phyloP scores from a whole-genome alignment of 352 stramenopile species.

The Phytophthora chlamydospora region DNA sequence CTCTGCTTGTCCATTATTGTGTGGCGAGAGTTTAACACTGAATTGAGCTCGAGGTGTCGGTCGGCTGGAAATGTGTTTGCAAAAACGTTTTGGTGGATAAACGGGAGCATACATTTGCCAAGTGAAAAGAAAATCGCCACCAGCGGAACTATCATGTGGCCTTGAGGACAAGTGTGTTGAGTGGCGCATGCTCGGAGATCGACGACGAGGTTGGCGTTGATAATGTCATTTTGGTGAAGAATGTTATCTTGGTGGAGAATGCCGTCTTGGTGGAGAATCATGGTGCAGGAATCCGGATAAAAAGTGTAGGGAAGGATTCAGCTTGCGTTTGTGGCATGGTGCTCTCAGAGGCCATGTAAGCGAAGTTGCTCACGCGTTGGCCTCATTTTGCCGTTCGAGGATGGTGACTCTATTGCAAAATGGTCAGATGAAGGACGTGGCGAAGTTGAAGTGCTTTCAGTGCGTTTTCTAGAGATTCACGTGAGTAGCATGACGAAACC shows the following conservation, averaged over 20 bases:
- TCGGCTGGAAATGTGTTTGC: constrained; percentile 30
- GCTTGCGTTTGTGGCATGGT: constrained; percentile 12
- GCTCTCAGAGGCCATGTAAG: neutral
- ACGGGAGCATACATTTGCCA: constrained; percentile 18
- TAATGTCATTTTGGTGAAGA: too few relatives aligned
- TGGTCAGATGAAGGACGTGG: constrained; percentile 18
- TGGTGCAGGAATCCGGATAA: neutral
- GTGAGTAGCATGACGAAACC: constrained; percentile 5
- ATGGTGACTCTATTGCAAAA: constrained; percentile 2
- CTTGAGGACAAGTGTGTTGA: neutral
- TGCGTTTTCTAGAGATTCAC: constrained; percentile 8
- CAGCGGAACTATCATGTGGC: constrained; percentile 26
- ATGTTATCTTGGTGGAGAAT: too few relatives aligned
- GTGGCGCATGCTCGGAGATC: too few relatives aligned
- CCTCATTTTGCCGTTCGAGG: constrained; percentile 13
- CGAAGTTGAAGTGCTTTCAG: constrained; percentile 8
- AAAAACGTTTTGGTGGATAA: constrained; percentile 27
- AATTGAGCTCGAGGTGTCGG: constrained; percentile 4
- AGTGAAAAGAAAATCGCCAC: constrained; percentile 8
- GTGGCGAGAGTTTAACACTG: constrained; percentile 9
- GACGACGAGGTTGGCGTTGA: too few relatives aligned
- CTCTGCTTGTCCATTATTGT: constrained; percentile 75
- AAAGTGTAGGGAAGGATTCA: constrained; percentile 19
- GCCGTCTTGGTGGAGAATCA: too few relatives aligned
- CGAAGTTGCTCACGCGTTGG: constrained; percentile 14